Evolutionary conservation across 306 rosid genomes (phyloP).

Genomic region (Betula pendula): DNA sequence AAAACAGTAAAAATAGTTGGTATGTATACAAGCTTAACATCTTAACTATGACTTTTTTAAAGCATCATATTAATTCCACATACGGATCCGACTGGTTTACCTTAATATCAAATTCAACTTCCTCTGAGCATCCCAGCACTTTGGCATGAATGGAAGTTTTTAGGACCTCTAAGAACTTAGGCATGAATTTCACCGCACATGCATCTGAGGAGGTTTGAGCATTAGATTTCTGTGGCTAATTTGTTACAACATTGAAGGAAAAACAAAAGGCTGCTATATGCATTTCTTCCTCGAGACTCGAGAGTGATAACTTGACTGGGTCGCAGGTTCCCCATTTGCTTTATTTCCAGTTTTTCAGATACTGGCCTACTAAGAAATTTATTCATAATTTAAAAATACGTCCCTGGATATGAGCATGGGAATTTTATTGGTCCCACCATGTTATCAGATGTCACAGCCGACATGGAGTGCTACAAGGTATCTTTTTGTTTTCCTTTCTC

Average conservation of each 20-base stretch:
- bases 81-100: neutral
- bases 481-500: neutral
- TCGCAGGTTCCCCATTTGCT: neutral
- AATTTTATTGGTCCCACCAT: slow-evolving; percentile 93
- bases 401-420: slow-evolving; percentile 83
- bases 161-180: neutral
- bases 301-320: neutral
- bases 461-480: slow-evolving; percentile 95
- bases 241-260: neutral
- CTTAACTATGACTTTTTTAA: neutral
- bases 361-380: slow-evolving; percentile 7
- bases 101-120: neutral
- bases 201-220: neutral
- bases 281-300: neutral
- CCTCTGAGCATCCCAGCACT: neutral
- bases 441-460: slow-evolving; percentile 55
- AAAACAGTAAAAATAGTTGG: neutral
- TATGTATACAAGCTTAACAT: neutral
- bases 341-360: slow-evolving; percentile 1
- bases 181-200: neutral
- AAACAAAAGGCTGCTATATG: neutral
- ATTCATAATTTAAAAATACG: slow-evolving; percentile 48
- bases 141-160: neutral
- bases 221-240: neutral
- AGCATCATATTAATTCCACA: neutral